Base-by-base conservation (phyloP, 345 rosid species). In the Raphanus raphanistrum region DNA sequence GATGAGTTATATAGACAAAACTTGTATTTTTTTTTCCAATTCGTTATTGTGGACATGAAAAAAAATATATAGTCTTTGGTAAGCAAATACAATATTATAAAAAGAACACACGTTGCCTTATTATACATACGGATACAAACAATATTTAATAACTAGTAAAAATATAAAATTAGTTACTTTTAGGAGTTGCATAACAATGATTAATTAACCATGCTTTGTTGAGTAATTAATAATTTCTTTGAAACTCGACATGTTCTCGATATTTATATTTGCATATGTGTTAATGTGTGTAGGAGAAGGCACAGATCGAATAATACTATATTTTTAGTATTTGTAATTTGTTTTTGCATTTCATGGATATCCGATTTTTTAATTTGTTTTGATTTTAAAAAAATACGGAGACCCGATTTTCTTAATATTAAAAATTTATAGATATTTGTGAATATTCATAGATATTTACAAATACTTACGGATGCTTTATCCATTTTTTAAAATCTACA, bases 121-220 rank as follows among this genome's bases (percentile, higher is more conserved):
- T 36, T 76, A 68, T 45, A 76, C 32, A 69, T 27, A 68, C 38
- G 10, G 13, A 69, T 48, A 50, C 32, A 70, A 50, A 33, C 70
- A 50, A 62, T 50, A 63, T 70, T 63, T 63, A 36, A 10, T 35
- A 3, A 55, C 27, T 58, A 7, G n/a, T 26, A 58, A 25, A 10
- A 31, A 33, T 0, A 38, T 41, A 38, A 21, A 66, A 41, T 66
- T 75, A 21, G 29, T 33, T 26, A 68, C 62, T 68, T 68, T 31
- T 35, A 68, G 16, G 28, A 50, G 54, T 45, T 68, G 36, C 54
- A 48, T 12, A 60, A 59, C 50, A 62, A 70, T 69, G 54, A 35
- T 27, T 45, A 21, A 60, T 60, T 25, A 61, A 68, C 33, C 25
- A 62, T 50, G 4, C 29, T 69, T 62, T 70, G 38, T 32, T 76